Evolutionary conservation across 306 rosid genomes (phyloP), one percentile per base, ranked within the genome.

Genomic region (apple (Malus domestica)): DNA sequence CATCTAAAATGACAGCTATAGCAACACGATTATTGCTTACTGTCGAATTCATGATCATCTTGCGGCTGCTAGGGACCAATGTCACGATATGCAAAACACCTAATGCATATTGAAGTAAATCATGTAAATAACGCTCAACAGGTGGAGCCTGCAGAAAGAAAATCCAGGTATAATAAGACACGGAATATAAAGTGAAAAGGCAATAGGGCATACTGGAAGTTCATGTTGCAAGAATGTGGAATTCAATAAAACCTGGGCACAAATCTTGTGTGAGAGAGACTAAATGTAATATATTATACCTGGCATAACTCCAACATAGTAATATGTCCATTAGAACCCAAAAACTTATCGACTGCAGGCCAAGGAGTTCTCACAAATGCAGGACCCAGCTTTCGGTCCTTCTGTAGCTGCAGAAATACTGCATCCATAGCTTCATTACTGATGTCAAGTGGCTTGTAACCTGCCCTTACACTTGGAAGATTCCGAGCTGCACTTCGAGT

Each of bases 271-370:
- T 5, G 14, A 30, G 44, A 63, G 44, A 64, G 35, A 35, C 11
- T 63, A 15, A 77, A 68, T 22, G 46, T 27, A 80, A 13, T 12
- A 65, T 68, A 30, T 18, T 67, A 79, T 86, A 96, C 99, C 99
- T 96, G 99, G 82, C 99, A 96, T 80, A 96, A 80, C 78, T 96
- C 99, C 87, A 96, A 73, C 98, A 96, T 89, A 9, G 90, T 96
- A 76, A 87, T 79, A 83, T 96, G 98, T 30, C 99, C 99, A 77
- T 87, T 96, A 79, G 40, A 87, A 46, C 84, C 75, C 88, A 92
- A 85, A 80, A 96, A 96, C 80, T 85, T 87, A 81, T 96, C 99
- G 33, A 93, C 93, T 18, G 89, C 89, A 55, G 84, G 89, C 98
- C 98, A 96, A 45, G 93, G 90, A 42, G 95, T 82, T 82, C 98